Evolutionary conservation across 164 flowering plant species (phyloP), one percentile per base, ranked within the genome.

Genomic region (Platanus orientalis): DNA sequence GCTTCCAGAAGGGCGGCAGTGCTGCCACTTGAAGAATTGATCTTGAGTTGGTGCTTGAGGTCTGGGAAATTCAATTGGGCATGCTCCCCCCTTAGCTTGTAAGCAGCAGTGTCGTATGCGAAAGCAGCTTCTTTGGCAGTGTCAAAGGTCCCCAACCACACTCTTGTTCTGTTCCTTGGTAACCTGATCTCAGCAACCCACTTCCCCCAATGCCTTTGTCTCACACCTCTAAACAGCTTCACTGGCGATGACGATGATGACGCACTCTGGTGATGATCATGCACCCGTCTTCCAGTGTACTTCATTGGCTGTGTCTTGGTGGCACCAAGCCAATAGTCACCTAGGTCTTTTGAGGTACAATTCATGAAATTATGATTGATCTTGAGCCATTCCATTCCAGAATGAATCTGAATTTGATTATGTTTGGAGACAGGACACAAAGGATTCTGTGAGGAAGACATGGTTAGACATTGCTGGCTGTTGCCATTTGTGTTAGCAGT

Each of bases 181-280:
- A 92, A 57, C 63, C 98, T 74, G 2, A 92, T 92, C 78, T 92
- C 98, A 12, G 96, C 98, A 0, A 92, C 98, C 98, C 98, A 92
- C 72, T 92, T 92, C 0, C 96, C 96, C 98, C 98, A 92, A 54
- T 92, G 98, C 70, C 98, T 80, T 61, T 90, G 96, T 68, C 98
- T 82, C 25, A 90, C 96, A 13, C 98, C 98, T 63, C 96, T 75
- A 61, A 62, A 92, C 19, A 88, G 80, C 82, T 84, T 89, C 12
- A 72, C 73, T 7, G 70, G 69, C 0, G 74, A 57, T 14, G 80
- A 42, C 0, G 71, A 27, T 5, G 69, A 52, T 4, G 50, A 21
- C 0, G 67, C 23, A 0, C 42, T 25, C 69, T 73, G 73, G 23
- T 66, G 77, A 16, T 54, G 68, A 17, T 62, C 70, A 25, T 67